Evolutionary conservation across 179 eudicot species (phyloP).

Genomic region (Carnegiea gigantea): DNA sequence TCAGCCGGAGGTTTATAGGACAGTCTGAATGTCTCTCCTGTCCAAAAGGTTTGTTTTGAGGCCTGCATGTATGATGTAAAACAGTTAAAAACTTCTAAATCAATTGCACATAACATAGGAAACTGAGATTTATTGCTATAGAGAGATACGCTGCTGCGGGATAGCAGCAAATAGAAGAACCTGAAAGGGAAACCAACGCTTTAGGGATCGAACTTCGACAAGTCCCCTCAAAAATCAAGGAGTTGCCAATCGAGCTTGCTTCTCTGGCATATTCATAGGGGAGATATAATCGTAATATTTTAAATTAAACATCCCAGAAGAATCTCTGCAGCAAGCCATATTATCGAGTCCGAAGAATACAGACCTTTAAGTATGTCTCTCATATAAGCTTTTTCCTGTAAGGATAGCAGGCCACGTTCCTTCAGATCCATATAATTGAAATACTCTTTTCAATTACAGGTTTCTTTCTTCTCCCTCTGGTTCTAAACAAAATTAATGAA

Average conservation of each 20-base stretch:
- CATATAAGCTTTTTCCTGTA: conserved; percentile 66
- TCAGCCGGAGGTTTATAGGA: conserved; percentile 80
- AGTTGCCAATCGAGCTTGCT: conserved; percentile 67
- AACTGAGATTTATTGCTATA: not conserved
- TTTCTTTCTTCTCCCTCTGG: conserved; percentile 89
- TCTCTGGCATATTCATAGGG: conserved; percentile 57
- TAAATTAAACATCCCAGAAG: not conserved
- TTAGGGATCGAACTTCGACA: conserved; percentile 94
- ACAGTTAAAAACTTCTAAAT: not conserved
- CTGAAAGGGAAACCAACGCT: conserved; percentile 98
- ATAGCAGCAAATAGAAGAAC: conserved; percentile 32
- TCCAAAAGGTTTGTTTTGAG: conserved; percentile 64
- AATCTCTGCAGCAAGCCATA: not conserved
- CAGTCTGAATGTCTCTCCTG: conserved; percentile 92
- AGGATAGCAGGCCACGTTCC: conserved; percentile 76
- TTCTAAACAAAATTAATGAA: conserved; percentile 15
- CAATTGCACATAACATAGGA: not conserved
- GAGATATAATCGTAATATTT: conserved; percentile 5
- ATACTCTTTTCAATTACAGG: conserved; percentile 83
- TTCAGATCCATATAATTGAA: conserved; percentile 80
- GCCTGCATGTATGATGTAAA: conserved; percentile 47
- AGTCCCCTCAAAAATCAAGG: conserved; percentile 95
- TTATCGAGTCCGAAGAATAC: conserved; percentile 15
- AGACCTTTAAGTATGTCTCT: conserved; percentile 71
- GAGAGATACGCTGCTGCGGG: not conserved